Evolutionary conservation across 345 rosid species (phyloP), one percentile per base, ranked within the genome.

Genomic region (Angophora floribunda): DNA sequence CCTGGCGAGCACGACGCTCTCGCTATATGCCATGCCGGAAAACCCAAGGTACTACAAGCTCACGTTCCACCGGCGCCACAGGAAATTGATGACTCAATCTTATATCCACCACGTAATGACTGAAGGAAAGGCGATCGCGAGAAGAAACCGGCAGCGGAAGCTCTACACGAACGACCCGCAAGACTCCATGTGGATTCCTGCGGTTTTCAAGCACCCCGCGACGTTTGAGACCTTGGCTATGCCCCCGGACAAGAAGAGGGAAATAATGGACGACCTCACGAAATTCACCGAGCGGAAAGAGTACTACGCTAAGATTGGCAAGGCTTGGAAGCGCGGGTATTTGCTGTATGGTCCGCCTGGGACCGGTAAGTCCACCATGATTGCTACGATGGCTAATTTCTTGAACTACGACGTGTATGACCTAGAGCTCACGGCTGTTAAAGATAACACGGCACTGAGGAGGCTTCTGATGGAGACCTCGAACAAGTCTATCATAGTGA

Each of bases 341-440:
- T 55, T 89, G 85, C 75, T 89, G 22, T 49, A 67, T 30, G 90
- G 90, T 7, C 91, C 91, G 16, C 91, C 91, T 2, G 91, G 91
- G 80, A 90, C 91, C 3, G 91, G 91, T 41, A 90, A 90, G 53
- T 88, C 91, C 45, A 88, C 91, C 65, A 90, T 90, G 91, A 87
- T 90, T 16, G 91, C 91, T 30, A 87, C 90, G 45, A 90, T 90
- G 85, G 91, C 91, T 11, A 90, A 90, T 50, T 88, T 55, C 85
- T 45, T 88, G 87, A 67, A 36, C 85, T 88, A 88, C 78, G 88
- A 86, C 30, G 85, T 89, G 45, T 90, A 90, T 32, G 91, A 90
- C 57, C 86, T 90, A 32, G 91, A 90, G 87, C 86, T 90, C 5
- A 90, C 91, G 2, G 53, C 89, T 36, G 90, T 90, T 8, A 90